Evolutionary conservation across 1,139 yeast species (phyloP).

Genomic region (Yamadazyma diospyri): DNA sequence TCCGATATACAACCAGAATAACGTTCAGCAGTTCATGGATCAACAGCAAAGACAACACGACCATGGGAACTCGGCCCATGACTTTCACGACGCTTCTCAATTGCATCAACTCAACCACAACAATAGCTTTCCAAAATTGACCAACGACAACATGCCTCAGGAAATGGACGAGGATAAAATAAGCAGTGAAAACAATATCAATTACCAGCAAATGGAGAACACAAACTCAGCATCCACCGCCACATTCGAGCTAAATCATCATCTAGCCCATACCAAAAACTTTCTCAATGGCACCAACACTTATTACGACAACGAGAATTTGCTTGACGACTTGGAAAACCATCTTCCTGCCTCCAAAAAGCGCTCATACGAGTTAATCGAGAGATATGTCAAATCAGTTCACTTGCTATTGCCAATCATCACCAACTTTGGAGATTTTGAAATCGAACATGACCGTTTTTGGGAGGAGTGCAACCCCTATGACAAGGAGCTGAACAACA

Average conservation of each 20-base stretch:
- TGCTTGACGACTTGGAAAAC: conserved; percentile 32
- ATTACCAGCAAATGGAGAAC: conserved; percentile 21
- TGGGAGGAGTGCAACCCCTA: conserved; percentile 36
- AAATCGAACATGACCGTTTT: conserved; percentile 45
- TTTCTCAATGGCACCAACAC: conserved; percentile 44
- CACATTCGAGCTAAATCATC: conserved; percentile 15
- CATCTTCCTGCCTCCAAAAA: conserved; percentile 37
- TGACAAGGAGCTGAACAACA: conserved; percentile 15
- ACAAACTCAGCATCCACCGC: conserved; percentile 29
- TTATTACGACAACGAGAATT: conserved; percentile 35
- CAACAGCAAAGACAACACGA: conserved; percentile 4
- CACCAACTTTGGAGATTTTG: conserved; percentile 40
- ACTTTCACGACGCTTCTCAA: conserved; percentile 6
- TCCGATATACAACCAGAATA: conserved; percentile 12
- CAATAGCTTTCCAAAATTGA: neutral
- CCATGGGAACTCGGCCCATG: conserved; percentile 2
- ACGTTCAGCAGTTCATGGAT: conserved; percentile 7
- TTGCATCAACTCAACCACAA: conserved; percentile 5
- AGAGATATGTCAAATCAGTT: conserved; percentile 48
- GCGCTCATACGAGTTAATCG: conserved; percentile 47
- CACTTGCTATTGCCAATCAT: conserved; percentile 53
- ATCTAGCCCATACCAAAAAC: conserved; percentile 39
- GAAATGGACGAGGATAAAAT: neutral
- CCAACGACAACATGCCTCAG: neutral
- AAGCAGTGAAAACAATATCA: neutral